A percentile compares a stretch with the other conserved stretches of the same genome.
These are phyloP conservation scores for Cladosporium sp. DNA, from an alignment of 2,329 filamentous ascomycete genomes.

Conservation along the genomic window DNA sequence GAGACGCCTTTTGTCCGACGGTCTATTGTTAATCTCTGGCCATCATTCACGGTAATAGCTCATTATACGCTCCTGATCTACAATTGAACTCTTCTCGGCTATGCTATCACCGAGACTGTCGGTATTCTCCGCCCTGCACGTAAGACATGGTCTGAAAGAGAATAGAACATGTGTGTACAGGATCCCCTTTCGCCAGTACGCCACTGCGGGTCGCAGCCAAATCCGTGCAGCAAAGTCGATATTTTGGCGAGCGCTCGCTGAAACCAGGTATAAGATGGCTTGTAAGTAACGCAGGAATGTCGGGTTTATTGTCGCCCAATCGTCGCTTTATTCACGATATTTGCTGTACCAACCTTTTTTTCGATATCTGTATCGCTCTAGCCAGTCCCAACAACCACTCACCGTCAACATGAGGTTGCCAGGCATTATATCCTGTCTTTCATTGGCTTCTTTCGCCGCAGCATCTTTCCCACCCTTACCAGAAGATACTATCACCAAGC, in stretches of 20 bases:
- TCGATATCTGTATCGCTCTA: neutral
- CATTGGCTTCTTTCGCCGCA: conserved; percentile 10
- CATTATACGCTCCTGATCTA: neutral
- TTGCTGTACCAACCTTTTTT: too few species aligned
- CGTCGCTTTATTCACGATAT: neutral
- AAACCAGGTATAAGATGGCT: neutral
- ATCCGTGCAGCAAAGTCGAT: conserved; percentile 8
- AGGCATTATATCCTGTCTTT: neutral
- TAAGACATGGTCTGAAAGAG: neutral
- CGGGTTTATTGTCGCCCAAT: neutral
- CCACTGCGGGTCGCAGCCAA: neutral
- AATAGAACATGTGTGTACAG: neutral
- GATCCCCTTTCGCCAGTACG: neutral
- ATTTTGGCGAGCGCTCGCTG: conserved; percentile 2
- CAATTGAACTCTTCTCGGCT: neutral
- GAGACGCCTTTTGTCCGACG: neutral
- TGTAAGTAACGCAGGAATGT: neutral
- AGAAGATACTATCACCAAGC: conserved; percentile 20
- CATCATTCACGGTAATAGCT: neutral
- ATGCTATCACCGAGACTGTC: neutral
- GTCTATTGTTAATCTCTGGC: neutral
- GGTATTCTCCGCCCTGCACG: neutral
- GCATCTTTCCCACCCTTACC: conserved; percentile 24
- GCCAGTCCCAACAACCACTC: neutral
- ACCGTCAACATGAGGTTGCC: neutral